Base-by-base conservation (phyloP, 2,329 filamentous ascomycete genomes). In the Podosphaera fusca region DNA sequence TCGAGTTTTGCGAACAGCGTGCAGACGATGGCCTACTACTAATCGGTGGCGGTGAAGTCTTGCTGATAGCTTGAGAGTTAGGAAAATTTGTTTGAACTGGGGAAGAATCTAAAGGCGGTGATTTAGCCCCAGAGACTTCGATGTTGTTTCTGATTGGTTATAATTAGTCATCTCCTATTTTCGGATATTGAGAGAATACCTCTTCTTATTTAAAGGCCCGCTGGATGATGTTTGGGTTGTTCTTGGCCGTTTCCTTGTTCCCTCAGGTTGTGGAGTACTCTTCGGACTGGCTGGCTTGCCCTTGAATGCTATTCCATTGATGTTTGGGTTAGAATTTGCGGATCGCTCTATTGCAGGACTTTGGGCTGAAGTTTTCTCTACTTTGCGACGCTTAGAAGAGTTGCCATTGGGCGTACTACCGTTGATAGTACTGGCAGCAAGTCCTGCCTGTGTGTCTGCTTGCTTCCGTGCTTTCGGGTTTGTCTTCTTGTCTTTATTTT, bases 351-450 rank as follows among this genome's bases (percentile, higher is more conserved):
- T 79, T 2, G 73, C 68, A 35, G 71, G 70, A 3, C 69, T 71
- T 45, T 73, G 73, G 59, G 73, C 74, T 12, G 71, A 67, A 8
- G 75, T 70, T 58, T 86, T 86, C 64, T 94, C 87, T 1, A 86
- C 81, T 70, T 89, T 94, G 61, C 88, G 81, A 64, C 87, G 78
- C 71, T 94, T 94, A 31, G 81, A 74, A 34, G 76, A 74, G 56
- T 72, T 70, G 30, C 74, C 71, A 60, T 76, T 78, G 29, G 74
- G 68, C 4, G 72, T 65, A 36, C 72, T 65, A 8, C 75, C 74
- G 59, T 79, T 77, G 53, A 78, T 74, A 58, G 86, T 84, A 46
- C 83, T 84, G 40, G 87, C 70, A 2, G 84, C 84, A 40, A 82
- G 70, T 55, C 72, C 71, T 30, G 68, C 66, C 40, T 70, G 64